phyloP scores from a whole-genome alignment of 495 filamentous ascomycete species.

The Aspergillus cavernicola region DNA sequence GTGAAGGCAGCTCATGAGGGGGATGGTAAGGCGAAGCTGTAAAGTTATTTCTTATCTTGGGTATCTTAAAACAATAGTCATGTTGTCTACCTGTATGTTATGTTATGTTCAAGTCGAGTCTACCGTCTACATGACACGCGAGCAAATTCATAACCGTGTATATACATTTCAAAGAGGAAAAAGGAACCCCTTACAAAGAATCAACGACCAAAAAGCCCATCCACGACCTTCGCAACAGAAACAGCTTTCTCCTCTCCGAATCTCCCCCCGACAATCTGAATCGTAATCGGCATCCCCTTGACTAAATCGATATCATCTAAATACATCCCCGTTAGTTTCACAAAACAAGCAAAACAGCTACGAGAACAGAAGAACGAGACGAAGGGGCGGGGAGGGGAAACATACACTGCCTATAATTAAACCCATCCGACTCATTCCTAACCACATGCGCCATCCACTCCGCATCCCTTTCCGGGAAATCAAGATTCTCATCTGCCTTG shows the following conservation, averaged over 20 bases:
- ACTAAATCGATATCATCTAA: conserved; percentile 44
- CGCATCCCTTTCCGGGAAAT: conserved; percentile 21
- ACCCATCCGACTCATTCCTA: conserved; percentile 40
- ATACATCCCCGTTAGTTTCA: neutral
- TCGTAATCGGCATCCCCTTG: conserved; percentile 49
- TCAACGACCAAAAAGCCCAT: conserved; percentile 17
- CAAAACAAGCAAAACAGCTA: neutral
- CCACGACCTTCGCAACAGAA: conserved; percentile 42
- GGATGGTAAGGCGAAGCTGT: conserved; percentile 18
- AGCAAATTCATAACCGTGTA: too few relatives aligned
- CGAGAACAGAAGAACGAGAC: neutral
- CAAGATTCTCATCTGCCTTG: conserved; percentile 36
- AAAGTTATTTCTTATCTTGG: neutral
- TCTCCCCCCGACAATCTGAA: conserved; percentile 52
- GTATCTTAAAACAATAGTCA: too few relatives aligned
- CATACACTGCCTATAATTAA: conserved; percentile 44
- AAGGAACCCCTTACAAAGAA: too few relatives aligned
- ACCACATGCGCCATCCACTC: conserved; percentile 32
- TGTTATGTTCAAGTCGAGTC: too few relatives aligned
- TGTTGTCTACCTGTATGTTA: too few relatives aligned
- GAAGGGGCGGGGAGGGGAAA: neutral
- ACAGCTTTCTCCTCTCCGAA: conserved; percentile 48
- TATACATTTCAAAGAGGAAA: too few relatives aligned
- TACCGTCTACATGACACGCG: too few relatives aligned
- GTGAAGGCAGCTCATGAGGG: neutral